These are phyloP conservation scores for Aspergillus puulaauensis DNA, from an alignment of 2,329 filamentous ascomycete species.

Conservation along the genomic window DNA sequence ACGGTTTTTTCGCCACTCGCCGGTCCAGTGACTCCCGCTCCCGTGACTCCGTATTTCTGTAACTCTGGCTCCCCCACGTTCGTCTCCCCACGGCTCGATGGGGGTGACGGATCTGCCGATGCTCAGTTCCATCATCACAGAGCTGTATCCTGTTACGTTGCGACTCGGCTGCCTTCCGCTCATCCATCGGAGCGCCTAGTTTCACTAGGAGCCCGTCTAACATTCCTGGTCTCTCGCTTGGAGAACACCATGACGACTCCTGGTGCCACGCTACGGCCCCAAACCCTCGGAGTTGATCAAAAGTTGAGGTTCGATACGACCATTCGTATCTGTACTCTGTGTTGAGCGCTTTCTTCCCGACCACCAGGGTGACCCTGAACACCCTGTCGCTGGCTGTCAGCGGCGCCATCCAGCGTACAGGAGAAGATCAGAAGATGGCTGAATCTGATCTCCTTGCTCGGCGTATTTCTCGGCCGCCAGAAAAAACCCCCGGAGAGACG, in stretches of 20 bases:
- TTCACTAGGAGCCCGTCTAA: neutral
- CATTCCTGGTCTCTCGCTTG: neutral
- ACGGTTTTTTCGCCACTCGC: conserved; percentile 8
- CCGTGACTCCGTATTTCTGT: neutral
- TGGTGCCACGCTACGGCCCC: neutral
- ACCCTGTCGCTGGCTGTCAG: neutral
- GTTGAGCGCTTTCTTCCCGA: neutral
- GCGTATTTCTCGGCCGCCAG: conserved; percentile 7
- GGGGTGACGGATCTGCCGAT: neutral
- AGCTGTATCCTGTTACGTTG: neutral
- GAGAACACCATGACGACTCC: neutral
- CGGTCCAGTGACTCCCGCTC: neutral
- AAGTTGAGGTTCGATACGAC: neutral
- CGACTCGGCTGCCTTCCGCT: conserved; percentile 13
- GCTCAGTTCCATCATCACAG: neutral
- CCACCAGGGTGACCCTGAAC: conserved; percentile 1
- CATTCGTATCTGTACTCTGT: conserved; percentile 2
- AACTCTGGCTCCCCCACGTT: conserved; percentile 1
- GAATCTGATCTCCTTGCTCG: neutral
- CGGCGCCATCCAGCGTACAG: neutral
- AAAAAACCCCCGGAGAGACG: neutral
- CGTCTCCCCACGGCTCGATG: neutral
- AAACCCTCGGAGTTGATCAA: conserved; percentile 8
- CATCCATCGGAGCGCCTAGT: neutral
- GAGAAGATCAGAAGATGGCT: conserved; percentile 2